Base-by-base conservation (phyloP, 352 stramenopile species). In the Phytophthora colocasiae region DNA sequence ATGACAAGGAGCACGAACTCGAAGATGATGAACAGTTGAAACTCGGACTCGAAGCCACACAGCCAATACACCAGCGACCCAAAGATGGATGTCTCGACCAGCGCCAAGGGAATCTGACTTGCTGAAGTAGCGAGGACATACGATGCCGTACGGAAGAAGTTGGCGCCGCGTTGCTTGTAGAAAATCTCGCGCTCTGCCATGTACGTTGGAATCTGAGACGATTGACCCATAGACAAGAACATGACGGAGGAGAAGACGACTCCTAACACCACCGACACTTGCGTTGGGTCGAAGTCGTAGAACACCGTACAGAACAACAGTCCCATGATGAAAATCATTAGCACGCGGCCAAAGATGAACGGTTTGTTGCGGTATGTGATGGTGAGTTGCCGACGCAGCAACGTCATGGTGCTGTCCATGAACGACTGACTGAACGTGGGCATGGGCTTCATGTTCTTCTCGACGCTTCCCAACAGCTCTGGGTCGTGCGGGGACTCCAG, bases 151-250 rank as follows among this genome's bases (percentile, higher is more conserved):
- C 82, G 80, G 50, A 85, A 95, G 64, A 95, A 69, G 60, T 95
- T 94, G 36, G 77, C 71, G n/a, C 87, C 83, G 3, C 75, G 72
- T 31, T 96, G 89, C 63, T 93, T 95, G 76, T 95, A 94, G 69
- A 91, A 96, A 15, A 89, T 55, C 1, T 63, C 73, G n/a, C 77
- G 79, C 32, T 73, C 69, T 10, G 78, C 71, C 58, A 95, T 81
- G 48, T 94, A 86, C 26, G 76, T 78, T 15, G 83, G 70, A 29
- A 97, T 61, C 53, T 88, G 77, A 2, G 84, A 54, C 51, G 91
- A 90, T 22, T 81, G 77, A 17, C 85, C 83, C 44, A 97, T 62
- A 10, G 76, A 81, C 5, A 92, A 63, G 59, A 93, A 96, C 64
- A 97, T 85, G 34, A 89, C 76, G 50, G 63, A 78, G 45, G 89